phyloP scores from a whole-genome alignment of 2,329 filamentous ascomycete species.

The Pestalotiopsis sp. region DNA sequence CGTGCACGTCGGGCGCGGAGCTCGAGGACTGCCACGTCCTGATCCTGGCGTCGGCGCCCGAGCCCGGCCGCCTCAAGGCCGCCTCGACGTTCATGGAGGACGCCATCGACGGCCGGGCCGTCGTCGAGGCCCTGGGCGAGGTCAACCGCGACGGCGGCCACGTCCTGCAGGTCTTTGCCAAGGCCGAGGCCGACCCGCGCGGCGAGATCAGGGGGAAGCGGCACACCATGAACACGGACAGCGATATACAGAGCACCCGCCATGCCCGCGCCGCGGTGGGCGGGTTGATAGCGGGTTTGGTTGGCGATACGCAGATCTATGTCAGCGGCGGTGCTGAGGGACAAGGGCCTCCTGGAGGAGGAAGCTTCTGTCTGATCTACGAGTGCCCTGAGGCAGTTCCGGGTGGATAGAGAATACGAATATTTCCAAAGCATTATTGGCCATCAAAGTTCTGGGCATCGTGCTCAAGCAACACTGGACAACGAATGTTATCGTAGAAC shows the following conservation, averaged over 20 bases:
- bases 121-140: neutral
- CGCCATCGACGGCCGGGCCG: constrained; percentile 28
- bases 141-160: constrained; percentile 5
- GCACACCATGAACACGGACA: constrained; percentile 11
- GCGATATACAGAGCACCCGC: constrained; percentile 27
- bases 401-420: neutral
- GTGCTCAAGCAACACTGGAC: too few relatives aligned
- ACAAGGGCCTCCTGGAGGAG: constrained; percentile 32
- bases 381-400: neutral
- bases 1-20: constrained; percentile 34
- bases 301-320: constrained; percentile 30
- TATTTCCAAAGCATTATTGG: neutral
- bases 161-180: constrained; percentile 9
- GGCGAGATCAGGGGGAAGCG: constrained; percentile 1
- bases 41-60: constrained; percentile 27
- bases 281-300: constrained; percentile 31
- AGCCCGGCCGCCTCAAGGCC: constrained; percentile 20
- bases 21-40: constrained; percentile 34
- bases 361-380: constrained; percentile 33
- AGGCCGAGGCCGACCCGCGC: constrained; percentile 8
- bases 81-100: constrained; percentile 29
- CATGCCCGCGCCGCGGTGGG: constrained; percentile 34
- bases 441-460: too few relatives aligned
- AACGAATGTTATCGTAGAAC: too few relatives aligned
- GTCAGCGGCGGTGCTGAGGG: constrained; percentile 34